Base-by-base conservation (phyloP, 495 filamentous ascomycete species). In the Xylaria nigripes region DNA sequence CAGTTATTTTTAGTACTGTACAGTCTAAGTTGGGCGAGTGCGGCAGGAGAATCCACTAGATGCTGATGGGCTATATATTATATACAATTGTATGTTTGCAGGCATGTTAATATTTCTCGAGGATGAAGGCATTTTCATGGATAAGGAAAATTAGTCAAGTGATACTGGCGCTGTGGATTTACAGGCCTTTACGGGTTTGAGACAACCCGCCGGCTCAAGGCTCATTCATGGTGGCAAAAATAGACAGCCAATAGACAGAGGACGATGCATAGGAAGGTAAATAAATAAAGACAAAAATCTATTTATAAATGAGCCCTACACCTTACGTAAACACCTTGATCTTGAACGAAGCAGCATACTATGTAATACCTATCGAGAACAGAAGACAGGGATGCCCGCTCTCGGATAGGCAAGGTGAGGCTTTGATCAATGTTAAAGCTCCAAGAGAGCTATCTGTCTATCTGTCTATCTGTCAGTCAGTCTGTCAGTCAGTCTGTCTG, bases 81-180 rank as follows among this genome's bases (percentile, higher is more conserved):
- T 49, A 55, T 49, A 55, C 45, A 38, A 44, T 50, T 50, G 53
- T 55, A 55, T 50, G 53, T 55, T 55, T 55, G 53, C 41, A 25
- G 46, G 53, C 53, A 55, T 55, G 46, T 55, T 44, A 36, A 50
- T 38, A 49, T 50, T 55, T 55, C 30, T 22, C 45, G 47, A 48
- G 52, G 25, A 42, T 48, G 27, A 55, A 50, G 53, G 46, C 53
- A 55, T 55, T 55, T 55, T 55, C 53, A 55, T 49, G 53, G 53
- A 55, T 55, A 55, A 45, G 53, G 38, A 45, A 55, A 55, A 55
- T 48, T 38, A 45, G 53, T 49, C 46, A 24, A 55, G 45, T 55
- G 46, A 49, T 50, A 55, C 45, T 38, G 53, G 46, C 53, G 53
- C 52, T 55, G 36, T 55, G 53, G 53, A 38, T 49, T 49, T 55